Evolutionary conservation across 805 yeast genomes (phyloP), one percentile per base, ranked within the genome.

Genomic region (Saccharomycopsis babjevae): DNA sequence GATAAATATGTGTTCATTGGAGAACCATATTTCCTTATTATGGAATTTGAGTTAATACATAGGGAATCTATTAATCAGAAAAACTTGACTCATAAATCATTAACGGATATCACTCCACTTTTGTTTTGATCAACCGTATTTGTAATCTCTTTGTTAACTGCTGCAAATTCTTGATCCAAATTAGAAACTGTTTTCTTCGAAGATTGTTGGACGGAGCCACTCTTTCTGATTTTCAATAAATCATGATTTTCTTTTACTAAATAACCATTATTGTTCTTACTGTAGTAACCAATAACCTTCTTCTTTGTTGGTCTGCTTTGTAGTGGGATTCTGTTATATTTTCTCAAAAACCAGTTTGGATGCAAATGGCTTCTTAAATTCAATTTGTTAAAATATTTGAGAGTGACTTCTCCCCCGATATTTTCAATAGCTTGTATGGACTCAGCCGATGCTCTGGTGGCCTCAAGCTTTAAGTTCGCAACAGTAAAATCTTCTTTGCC

Each of bases 231-330:
- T 52, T 60, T 40, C 18, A 63, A 40, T 28, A 63, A 57, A 28
- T 50, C 55, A 32, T 61, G 59, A 39, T 61, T 59, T 30, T 70
- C 82, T 67, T 74, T 79, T 58, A 68, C 71, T 69, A 91, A 74
- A 70, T 89, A 93, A 7, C 99, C 99, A 69, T 83, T 83, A 42
- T 77, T 83, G 1, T 80, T 79, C 70, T 83, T 80, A 57, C 90
- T 82, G 75, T 94, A 93, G 73, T 79, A 89, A 61, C 83, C 83
- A 61, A 93, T 84, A 69, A 87, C 90, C 73, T 89, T 86, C 74
- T 88, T 83, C 67, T 82, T 84, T 8, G 86, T 86, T 15, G 99
- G 99, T 72, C 91, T 83, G 1, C 97, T 91, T 58, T 82, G 84
- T 66, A 89, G 71, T 54, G 98, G 98, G 16, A 92, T 72, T 65